phyloP scores from a whole-genome alignment of 352 stramenopile genomes.

The Phytophthora sojae region DNA sequence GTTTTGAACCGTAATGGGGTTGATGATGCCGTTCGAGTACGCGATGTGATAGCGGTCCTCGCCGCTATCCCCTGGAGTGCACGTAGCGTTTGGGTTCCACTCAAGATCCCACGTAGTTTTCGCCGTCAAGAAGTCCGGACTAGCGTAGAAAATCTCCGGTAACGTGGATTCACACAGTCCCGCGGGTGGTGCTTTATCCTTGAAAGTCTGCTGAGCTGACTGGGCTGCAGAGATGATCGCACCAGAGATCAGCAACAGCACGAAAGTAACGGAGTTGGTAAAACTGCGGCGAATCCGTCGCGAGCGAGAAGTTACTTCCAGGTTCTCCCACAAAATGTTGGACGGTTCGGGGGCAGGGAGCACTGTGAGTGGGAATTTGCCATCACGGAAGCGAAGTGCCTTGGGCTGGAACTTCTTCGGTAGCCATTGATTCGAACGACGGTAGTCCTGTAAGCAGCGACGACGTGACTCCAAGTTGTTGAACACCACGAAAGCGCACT shows the following conservation, averaged over 20 bases:
- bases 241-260: conserved; percentile 75
- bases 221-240: conserved; percentile 82
- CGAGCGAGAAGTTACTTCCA: conserved; percentile 69
- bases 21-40: conserved; percentile 71
- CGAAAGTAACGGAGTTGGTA: conserved; percentile 76
- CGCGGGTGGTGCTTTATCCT: conserved; percentile 65
- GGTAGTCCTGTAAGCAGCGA: conserved; percentile 84
- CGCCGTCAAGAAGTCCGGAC: conserved; percentile 30
- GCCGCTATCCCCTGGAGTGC: conserved; percentile 21
- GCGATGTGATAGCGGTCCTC: conserved; percentile 62
- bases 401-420: conserved; percentile 61
- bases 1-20: conserved; percentile 27
- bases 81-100: conserved; percentile 70
- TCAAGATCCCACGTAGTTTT: conserved; percentile 53
- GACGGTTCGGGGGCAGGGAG: conserved; percentile 73
- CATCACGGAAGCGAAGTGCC: conserved; percentile 65
- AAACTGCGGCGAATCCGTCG: conserved; percentile 72
- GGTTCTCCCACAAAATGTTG: conserved; percentile 91
- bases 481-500: conserved; percentile 90
- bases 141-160: conserved; percentile 72
- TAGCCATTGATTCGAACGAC: conserved; percentile 52
- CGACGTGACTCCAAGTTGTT: conserved; percentile 85
- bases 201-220: conserved; percentile 74
- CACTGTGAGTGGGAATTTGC: conserved; percentile 57
- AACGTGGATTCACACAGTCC: conserved; percentile 67